phyloP scores from a whole-genome alignment of 208 protist genomes.

The Acanthamoeba sp. region DNA sequence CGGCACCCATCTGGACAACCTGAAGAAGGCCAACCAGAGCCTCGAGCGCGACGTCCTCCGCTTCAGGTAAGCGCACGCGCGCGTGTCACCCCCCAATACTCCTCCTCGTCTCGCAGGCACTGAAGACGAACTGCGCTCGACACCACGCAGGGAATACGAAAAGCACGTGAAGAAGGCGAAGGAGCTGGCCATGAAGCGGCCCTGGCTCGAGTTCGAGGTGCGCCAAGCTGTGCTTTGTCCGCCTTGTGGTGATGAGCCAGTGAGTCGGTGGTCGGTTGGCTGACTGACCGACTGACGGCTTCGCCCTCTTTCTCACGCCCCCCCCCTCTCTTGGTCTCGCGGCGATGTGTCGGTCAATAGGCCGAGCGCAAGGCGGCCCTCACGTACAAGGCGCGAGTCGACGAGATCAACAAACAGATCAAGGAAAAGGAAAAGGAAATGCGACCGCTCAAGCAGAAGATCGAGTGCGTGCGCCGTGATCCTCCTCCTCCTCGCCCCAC shows the following conservation, averaged over 20 bases:
- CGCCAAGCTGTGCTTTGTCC: too few relatives aligned
- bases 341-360: too few relatives aligned
- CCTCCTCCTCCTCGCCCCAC: neutral
- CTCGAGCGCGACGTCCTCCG: slow-evolving; percentile 80
- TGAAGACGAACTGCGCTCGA: neutral
- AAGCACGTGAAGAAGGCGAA: slow-evolving; percentile 20
- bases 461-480: neutral
- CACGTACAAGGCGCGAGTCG: neutral
- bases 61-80: neutral
- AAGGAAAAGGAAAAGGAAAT: slow-evolving; percentile 69
- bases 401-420: slow-evolving; percentile 32
- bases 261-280: neutral
- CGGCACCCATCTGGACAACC: slow-evolving; percentile 73
- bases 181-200: slow-evolving; percentile 21
- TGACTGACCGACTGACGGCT: too few relatives aligned
- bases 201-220: slow-evolving; percentile 57
- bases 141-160: neutral
- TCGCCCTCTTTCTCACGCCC: too few relatives aligned
- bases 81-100: neutral
- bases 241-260: too few relatives aligned
- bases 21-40: slow-evolving; percentile 74
- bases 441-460: neutral
- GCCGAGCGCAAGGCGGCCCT: neutral
- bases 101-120: neutral
- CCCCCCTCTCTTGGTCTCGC: too few relatives aligned